phyloP scores from a whole-genome alignment of 1,139 yeast genomes.

The Diutina sp. region DNA sequence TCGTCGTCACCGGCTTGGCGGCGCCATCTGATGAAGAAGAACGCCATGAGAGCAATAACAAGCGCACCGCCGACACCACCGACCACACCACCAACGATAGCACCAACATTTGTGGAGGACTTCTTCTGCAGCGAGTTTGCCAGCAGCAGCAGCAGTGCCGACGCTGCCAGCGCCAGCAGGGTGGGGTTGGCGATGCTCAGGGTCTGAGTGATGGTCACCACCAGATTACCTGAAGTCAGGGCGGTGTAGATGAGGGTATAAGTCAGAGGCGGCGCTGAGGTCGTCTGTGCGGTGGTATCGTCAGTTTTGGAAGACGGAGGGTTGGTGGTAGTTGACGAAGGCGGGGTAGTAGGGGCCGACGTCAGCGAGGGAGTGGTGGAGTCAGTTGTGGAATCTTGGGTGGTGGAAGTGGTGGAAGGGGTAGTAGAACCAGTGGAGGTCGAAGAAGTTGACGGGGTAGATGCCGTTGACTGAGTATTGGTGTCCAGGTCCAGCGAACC shows the following conservation, averaged over 20 bases:
- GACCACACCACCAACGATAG: constrained; percentile 60
- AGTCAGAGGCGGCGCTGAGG: neutral
- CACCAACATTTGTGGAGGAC: constrained; percentile 24
- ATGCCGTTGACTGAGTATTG: no score
- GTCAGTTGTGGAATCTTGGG: no score
- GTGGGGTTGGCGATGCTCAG: neutral
- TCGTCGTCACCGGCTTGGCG: constrained; percentile 32
- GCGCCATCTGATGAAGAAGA: constrained; percentile 32
- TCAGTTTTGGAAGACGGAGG: neutral
- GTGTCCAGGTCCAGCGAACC: neutral
- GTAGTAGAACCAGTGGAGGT: neutral
- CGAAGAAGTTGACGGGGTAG: neutral
- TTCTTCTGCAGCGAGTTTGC: constrained; percentile 3
- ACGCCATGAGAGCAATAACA: constrained; percentile 27
- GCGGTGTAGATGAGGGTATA: neutral
- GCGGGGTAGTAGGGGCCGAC: neutral
- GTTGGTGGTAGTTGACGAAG: neutral
- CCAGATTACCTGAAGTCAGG: neutral
- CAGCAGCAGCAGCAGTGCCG: neutral
- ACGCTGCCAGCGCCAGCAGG: neutral
- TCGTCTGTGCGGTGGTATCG: neutral
- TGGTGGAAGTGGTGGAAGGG: neutral
- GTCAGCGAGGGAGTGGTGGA: neutral
- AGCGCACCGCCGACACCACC: constrained; percentile 45
- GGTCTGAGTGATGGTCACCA: constrained; percentile 1